A percentile compares a stretch with the other conserved stretches of the same genome.
These are phyloP conservation scores for Gloeostereum incarnatum DNA, from an alignment of 768 basidiomycete genomes.

Conservation along the genomic window DNA sequence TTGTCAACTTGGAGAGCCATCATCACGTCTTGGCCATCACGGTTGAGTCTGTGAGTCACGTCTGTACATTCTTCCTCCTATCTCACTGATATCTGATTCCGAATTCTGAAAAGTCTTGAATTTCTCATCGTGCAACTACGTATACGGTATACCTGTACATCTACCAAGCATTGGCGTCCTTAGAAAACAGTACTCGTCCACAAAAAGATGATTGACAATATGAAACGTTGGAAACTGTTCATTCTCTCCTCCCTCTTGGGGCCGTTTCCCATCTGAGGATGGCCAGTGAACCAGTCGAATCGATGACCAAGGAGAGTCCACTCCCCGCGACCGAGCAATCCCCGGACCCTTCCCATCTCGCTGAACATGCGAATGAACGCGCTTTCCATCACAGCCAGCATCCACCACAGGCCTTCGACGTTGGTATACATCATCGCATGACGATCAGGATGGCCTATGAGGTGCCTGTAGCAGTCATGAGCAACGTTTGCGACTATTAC, in stretches of 20 bases:
- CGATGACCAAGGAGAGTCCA: slow-evolving; percentile 23
- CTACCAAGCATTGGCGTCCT: too few relatives aligned
- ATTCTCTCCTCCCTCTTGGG: slow-evolving; percentile 33
- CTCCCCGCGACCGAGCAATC: slow-evolving; percentile 36
- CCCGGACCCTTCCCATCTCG: slow-evolving; percentile 37
- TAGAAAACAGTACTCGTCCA: neutral
- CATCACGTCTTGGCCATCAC: too few relatives aligned
- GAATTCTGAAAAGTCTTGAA: too few relatives aligned
- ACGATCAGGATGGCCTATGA: slow-evolving; percentile 29
- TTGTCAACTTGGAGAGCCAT: too few relatives aligned
- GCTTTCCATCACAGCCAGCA: slow-evolving; percentile 37
- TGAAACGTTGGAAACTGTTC: slow-evolving; percentile 24
- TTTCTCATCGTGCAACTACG: too few relatives aligned
- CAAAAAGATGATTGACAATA: slow-evolving; percentile 1
- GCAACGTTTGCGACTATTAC: slow-evolving; percentile 29
- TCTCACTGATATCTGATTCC: too few relatives aligned
- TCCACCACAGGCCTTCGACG: slow-evolving; percentile 24
- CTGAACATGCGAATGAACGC: slow-evolving; percentile 39
- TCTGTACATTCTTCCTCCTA: too few relatives aligned
- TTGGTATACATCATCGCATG: slow-evolving; percentile 21
- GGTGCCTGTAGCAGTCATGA: slow-evolving; percentile 41
- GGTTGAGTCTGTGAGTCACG: too few relatives aligned
- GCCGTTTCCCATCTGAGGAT: slow-evolving; percentile 23
- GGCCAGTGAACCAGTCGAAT: slow-evolving; percentile 51
- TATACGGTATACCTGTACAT: too few relatives aligned